These are phyloP conservation scores for Aspergillus pseudoviridinutans DNA, from an alignment of 2,329 filamentous ascomycete genomes.

Conservation along the genomic window DNA sequence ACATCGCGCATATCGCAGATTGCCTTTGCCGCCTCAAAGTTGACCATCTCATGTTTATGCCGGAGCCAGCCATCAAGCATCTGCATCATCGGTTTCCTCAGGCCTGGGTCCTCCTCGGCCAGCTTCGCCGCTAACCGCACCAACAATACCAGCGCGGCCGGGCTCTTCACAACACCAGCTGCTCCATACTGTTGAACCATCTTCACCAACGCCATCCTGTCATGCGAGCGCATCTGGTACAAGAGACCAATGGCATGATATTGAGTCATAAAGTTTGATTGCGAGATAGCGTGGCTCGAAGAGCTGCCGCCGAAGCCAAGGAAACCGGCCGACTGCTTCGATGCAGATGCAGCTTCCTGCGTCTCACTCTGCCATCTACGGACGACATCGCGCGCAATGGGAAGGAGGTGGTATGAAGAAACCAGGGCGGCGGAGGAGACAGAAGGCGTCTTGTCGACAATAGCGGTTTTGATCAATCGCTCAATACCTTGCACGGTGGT, in stretches of 20 bases:
- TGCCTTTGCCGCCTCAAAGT: slow-evolving; percentile 97
- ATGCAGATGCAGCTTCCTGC: slow-evolving; percentile 87
- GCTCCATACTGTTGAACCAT: slow-evolving; percentile 99
- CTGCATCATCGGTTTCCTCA: slow-evolving; percentile 95
- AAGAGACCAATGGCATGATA: slow-evolving; percentile 97
- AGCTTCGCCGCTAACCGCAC: slow-evolving; percentile 90
- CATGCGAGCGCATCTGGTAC: slow-evolving; percentile 96
- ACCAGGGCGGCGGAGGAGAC: slow-evolving; percentile 94
- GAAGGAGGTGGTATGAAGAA: slow-evolving; percentile 95
- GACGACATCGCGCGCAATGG: slow-evolving; percentile 92
- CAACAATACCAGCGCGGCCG: slow-evolving; percentile 85
- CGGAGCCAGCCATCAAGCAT: slow-evolving; percentile 93
- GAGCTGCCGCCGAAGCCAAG: slow-evolving; percentile 83
- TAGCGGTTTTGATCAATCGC: slow-evolving; percentile 96
- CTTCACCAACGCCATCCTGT: slow-evolving; percentile 97
- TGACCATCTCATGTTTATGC: slow-evolving; percentile 99
- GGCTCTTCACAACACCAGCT: slow-evolving; percentile 89
- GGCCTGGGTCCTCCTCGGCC: slow-evolving; percentile 83
- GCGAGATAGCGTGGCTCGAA: slow-evolving; percentile 64
- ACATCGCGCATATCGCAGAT: slow-evolving; percentile 94
- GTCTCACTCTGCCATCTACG: slow-evolving; percentile 98
- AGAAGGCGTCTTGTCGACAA: slow-evolving; percentile 97
- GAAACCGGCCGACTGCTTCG: slow-evolving; percentile 85
- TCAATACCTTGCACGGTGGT: slow-evolving; percentile 97
- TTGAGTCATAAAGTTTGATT: slow-evolving; percentile 95